phyloP scores from a whole-genome alignment of 148 eudicot genomes.

The Diospyros kaki region DNA sequence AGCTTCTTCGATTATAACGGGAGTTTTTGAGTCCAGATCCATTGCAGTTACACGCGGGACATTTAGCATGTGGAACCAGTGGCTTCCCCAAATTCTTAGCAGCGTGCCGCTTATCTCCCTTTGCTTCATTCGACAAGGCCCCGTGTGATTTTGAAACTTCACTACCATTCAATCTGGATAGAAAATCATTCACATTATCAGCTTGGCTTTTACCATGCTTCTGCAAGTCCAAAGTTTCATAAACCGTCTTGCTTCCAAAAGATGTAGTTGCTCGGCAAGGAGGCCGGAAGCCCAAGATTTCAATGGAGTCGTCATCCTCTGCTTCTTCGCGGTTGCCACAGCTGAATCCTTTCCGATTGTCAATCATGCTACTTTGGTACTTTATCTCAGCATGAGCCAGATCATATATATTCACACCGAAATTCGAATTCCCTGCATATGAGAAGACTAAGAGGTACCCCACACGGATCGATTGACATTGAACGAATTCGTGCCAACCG shows the following conservation, averaged over 20 bases:
- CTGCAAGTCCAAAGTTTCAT: not conserved
- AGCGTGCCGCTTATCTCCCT: not conserved
- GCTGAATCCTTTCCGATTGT: not conserved
- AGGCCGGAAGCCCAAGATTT: not conserved
- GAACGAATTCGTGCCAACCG: slow-evolving; percentile 41
- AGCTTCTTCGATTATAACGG: not conserved
- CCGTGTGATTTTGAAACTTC: not conserved
- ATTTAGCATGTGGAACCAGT: not conserved
- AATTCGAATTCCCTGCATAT: slow-evolving; percentile 35
- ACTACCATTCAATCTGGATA: not conserved
- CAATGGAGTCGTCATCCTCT: slow-evolving; percentile 10
- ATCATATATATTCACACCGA: slow-evolving; percentile 38
- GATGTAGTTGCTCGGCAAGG: not conserved
- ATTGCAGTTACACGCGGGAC: not conserved
- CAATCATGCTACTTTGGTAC: slow-evolving; percentile 16
- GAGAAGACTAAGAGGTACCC: slow-evolving; percentile 39
- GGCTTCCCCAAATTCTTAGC: not conserved
- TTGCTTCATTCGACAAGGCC: not conserved
- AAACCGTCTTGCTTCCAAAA: slow-evolving; percentile 2
- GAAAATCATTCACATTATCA: not conserved
- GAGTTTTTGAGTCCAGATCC: not conserved
- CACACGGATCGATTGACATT: slow-evolving; percentile 27
- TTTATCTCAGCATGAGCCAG: slow-evolving; percentile 33
- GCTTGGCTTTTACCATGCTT: not conserved
- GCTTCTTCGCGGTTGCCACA: slow-evolving; percentile 10